These are phyloP conservation scores for Globisporangium nagaii DNA, from an alignment of 352 stramenopile species.

Conservation along the genomic window DNA sequence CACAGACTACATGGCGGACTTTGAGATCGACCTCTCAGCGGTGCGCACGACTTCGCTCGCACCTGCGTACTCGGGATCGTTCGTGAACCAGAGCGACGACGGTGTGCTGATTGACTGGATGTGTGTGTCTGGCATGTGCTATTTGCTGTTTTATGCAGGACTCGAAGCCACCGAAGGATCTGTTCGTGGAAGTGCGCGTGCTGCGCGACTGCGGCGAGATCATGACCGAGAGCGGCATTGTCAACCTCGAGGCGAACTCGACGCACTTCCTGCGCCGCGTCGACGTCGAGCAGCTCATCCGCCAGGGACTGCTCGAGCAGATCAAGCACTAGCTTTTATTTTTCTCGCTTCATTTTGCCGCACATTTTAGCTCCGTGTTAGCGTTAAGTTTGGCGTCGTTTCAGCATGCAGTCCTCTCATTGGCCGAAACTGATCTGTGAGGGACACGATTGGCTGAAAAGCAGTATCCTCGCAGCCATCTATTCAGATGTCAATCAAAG, in stretches of 20 bases:
- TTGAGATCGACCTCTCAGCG: slow-evolving; percentile 82
- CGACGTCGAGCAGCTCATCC: slow-evolving; percentile 82
- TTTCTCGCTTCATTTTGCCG: not conserved
- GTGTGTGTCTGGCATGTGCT: not conserved
- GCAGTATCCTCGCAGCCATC: no score
- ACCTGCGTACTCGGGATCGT: no score
- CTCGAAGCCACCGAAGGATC: slow-evolving; percentile 84
- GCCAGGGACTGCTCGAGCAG: slow-evolving; percentile 80
- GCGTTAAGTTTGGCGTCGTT: no score
- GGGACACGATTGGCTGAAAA: no score
- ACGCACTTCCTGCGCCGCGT: slow-evolving; percentile 86
- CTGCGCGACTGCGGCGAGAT: slow-evolving; percentile 87
- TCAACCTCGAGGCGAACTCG: slow-evolving; percentile 84
- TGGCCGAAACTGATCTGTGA: no score
- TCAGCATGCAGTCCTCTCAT: no score
- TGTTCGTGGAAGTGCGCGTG: slow-evolving; percentile 88
- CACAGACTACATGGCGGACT: slow-evolving; percentile 87
- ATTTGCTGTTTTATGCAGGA: slow-evolving; percentile 29
- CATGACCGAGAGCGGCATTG: slow-evolving; percentile 86
- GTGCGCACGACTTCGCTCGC: no score
- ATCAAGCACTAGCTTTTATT: slow-evolving; percentile 47
- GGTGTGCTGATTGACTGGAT: no score
- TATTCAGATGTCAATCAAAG: no score
- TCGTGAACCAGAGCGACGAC: no score
- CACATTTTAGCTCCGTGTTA: no score